Evolutionary conservation across 139 green algal species (phyloP), one percentile per base, ranked within the genome.

Genomic region (Chlamydomonas incerta): DNA sequence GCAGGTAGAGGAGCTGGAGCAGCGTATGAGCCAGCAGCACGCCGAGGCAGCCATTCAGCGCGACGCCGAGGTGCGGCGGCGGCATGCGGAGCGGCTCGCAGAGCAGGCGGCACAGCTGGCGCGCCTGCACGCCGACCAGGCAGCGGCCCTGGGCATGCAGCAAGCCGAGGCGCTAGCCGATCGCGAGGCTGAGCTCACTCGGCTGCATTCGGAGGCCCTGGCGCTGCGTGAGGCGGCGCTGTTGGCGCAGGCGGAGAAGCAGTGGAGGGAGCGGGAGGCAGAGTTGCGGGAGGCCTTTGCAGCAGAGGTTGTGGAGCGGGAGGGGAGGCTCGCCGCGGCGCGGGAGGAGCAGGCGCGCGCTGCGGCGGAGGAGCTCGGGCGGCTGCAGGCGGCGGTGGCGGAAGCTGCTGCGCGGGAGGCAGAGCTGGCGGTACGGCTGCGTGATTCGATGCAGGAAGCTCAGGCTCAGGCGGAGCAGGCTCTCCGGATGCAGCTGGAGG

Each of bases 81-180:
- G 58, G 60, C n/a, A 75, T 23, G 79, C 79, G 47, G 79, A 85
- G 47, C 41, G 79, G n/a, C 47, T 85, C 65, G 79, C 79, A 9
- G 77, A 83, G 77, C 77, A 83, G 65, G 77, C 77, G 29, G 63
- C n/a, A 10, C 41, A 74, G 37, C 77, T 83, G 28, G 77, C 77
- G n/a, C 29, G 29, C n/a, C 26, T 83, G 63, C 77, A 83, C 31
- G 77, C 77, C 14, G 77, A 83, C 41, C 77, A 83, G 63, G 41
- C 47, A 5, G 75, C 75, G 41, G 33, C 29, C 11, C 26, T 62
- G 60, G 60, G 41, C 15, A 28, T 31, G 34, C 60, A 74, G 77
- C 77, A 83, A 4, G 77, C 63, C 23, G 41, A 50, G 41, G 77
- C 63, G 41, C 28, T 74, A 0, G 37, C 77, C 8, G 77, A 46